Base-by-base conservation (phyloP, 257 asterid genomes). In the Salvia rosmarinus region DNA sequence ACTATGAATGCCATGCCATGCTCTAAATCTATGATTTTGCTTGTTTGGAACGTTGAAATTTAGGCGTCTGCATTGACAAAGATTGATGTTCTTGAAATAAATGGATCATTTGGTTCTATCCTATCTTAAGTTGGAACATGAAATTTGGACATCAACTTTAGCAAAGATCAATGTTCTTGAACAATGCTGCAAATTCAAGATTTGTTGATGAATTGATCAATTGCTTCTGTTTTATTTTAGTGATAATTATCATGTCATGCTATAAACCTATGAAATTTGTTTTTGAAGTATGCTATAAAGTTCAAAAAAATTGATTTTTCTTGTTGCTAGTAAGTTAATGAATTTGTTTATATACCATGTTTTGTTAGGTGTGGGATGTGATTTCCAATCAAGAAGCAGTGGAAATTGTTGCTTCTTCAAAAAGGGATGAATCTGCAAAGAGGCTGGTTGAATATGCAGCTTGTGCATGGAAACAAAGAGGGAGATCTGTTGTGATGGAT, bases 291-390 rank as follows among this genome's bases (percentile, higher is more conserved):
- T 11, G 52, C 32, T n/a, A 20, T 63, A 25, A 59, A 17, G 57
- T 6, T 28, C n/a, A 65, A 65, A 9, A 65, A 9, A 28, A 7
- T 44, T 65, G 50, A 47, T 25, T 25, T 9, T 9, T 3, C 28
- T 20, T 50, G 67, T 39, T 35, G 5, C 32, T 60, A 19, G 16
- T 52, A 50, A 40, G 34, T 19, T 12, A 5, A 57, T 23, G 32
- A 20, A 68, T 42, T 28, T 4, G 9, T 9, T 39, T 51, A 4
- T 10, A 25, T 55, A 23, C 46, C 13, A 8, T 42, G 17, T 50
- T 71, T 77, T 75, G 23, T 44, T 16, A 90, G 96, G 84, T 90
- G 13, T 90, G 97, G 97, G 96, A 90, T 77, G 96, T 89, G 13
- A 40, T 90, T 7, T 80, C 95, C 0, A 90, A 90, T 55, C 79